These are phyloP conservation scores for Protomyces inundatus DNA, from an alignment of 1,139 yeast genomes.

Conservation along the genomic window DNA sequence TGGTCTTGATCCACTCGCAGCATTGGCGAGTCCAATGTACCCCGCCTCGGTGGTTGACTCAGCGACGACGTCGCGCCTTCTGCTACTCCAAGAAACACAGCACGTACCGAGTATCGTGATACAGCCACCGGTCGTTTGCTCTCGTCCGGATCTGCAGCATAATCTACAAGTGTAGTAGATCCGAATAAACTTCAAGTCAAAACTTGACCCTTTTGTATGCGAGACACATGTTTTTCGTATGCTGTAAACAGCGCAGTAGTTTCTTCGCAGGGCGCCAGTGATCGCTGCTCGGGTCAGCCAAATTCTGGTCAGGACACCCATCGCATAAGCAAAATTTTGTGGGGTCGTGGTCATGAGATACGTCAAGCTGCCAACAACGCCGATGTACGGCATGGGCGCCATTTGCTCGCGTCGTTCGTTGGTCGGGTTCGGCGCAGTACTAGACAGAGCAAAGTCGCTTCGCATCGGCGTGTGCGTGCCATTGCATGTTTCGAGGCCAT, in stretches of 20 bases:
- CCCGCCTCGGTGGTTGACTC: background rate
- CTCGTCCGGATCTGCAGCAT: slow-evolving; percentile 18
- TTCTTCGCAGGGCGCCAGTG: slow-evolving; percentile 29
- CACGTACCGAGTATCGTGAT: slow-evolving; percentile 29
- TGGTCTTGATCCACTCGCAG: background rate
- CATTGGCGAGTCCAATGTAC: background rate
- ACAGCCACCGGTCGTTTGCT: slow-evolving; percentile 31
- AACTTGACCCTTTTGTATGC: background rate
- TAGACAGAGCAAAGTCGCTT: background rate
- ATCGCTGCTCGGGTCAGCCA: slow-evolving; percentile 12
- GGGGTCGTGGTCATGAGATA: slow-evolving; percentile 20
- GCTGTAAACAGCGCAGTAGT: slow-evolving; percentile 24
- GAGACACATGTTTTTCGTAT: background rate
- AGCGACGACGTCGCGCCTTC: background rate
- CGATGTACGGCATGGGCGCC: background rate
- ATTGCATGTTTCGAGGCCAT: background rate
- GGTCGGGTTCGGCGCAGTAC: background rate
- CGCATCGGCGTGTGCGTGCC: background rate
- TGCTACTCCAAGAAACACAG: slow-evolving; percentile 18
- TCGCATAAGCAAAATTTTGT: slow-evolving; percentile 30
- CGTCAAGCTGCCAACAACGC: background rate
- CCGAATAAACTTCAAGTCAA: slow-evolving; percentile 16
- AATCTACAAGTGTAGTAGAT: slow-evolving; percentile 26
- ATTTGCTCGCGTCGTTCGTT: background rate
- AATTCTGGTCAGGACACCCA: slow-evolving; percentile 27